Evolutionary conservation across 2,329 filamentous ascomycete genomes (phyloP), one percentile per base, ranked within the genome.

Genomic region (Aspergillus sclerotialis): DNA sequence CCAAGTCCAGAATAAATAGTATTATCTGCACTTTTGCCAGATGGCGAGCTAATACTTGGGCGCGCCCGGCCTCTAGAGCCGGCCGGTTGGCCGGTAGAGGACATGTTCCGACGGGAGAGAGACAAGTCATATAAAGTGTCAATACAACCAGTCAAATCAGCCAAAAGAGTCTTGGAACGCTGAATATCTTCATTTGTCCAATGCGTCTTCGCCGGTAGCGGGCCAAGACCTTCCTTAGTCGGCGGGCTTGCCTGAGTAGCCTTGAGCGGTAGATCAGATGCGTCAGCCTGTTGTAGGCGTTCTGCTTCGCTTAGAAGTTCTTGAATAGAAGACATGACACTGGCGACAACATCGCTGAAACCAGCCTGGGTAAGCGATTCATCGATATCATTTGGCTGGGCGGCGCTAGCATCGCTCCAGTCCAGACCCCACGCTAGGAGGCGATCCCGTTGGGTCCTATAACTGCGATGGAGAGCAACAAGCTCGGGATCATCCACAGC

Each of bases 41-140:
- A 10, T 15, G 44, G 12, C 29, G 32, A 19, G 11, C n/a, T 18
- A 5, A 52, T 45, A 32, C 50, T 50, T 28, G 42, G 42, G 39
- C 49, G 50, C n/a, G 43, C 40, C 15, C 43, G 41, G 23, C 27
- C 35, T 19, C 47, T 42, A 18, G 46, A 44, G 26, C 21, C 31
- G 14, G 44, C 38, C 11, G 40, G 44, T 24, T 57, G 52, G 19
- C 49, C 53, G 36, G 43, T 50, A 11, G 56, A 55, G 13, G 52
- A 50, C 54, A 64, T 61, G 35, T 47, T 61, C 37, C 70, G 65
- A 16, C 74, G 65, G 17, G 72, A 73, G 33, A 69, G 61, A 4
- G 75, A 79, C n/a, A 82, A 60, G 46, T 79, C 74, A 50, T 80
- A 81, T 14, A 82, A 65, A 0, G 73, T 75, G 56, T 82, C 78